Base-by-base conservation (phyloP, 768 basidiomycete genomes). In the Termitomyces sp. region DNA sequence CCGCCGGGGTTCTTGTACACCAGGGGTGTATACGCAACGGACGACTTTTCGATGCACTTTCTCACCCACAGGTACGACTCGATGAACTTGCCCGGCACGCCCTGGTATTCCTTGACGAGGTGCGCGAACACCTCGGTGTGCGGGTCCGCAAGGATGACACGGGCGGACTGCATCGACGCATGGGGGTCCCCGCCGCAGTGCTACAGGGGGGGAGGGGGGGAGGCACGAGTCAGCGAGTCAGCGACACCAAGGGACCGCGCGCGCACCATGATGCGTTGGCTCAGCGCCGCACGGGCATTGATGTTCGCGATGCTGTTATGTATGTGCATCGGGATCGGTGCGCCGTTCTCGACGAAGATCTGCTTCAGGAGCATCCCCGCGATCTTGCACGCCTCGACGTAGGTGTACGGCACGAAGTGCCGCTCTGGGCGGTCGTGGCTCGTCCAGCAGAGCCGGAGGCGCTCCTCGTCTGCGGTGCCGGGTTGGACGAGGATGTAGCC, bases 1-100 rank as follows among this genome's bases (percentile, higher is more conserved):
- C 90, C 90, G 15, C 90, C 90, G 8, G 88, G 88, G 62, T 92
- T 92, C 70, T 91, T 91, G 71, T 90, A 91, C 1, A 90, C 84
- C 36, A 89, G 72, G 0, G 88, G 89, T 1, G 90, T 91, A 62
- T 85, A 91, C 42, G 80, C 69, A 24, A 90, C 73, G 7, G 77
- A 65, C 2, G 85, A 82, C 59, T 79, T 85, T 64, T 90, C 88
- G 51, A 91, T 82, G 58, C 90, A 92, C 65, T 87, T 88, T 72
- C 90, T 90, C 51, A 92, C 86, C 90, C 90, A 92, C 20, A 88
- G 71, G 65, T 87, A 87, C 10, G 88, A 88, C 62, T 92, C 90
- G 48, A 92, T 83, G 60, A 86, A 87, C 69, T 90, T 92, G 49
- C 85, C 80, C 3, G 85, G 76, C 36, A 84, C 77, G 46, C 81